A percentile compares a stretch with the other conserved stretches of the same genome.
Evolutionary conservation across 2,329 filamentous ascomycete genomes (phyloP).

Genomic region (Fusarium udum): DNA sequence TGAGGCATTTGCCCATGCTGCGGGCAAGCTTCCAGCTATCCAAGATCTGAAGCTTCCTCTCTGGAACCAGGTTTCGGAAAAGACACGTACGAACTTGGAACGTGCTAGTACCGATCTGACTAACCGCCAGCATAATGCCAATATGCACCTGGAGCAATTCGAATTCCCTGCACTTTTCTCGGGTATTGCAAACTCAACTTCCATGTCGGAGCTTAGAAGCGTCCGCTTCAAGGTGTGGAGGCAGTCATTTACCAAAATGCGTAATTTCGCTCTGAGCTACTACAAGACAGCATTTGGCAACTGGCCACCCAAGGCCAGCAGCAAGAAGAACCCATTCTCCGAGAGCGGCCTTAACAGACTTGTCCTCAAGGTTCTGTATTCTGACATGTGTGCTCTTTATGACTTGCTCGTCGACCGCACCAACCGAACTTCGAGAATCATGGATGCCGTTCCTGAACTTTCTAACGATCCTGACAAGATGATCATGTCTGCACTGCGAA

Average conservation of each 20-base stretch:
- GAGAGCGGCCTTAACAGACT: conserved; percentile 87
- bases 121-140: conserved; percentile 75
- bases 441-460: conserved; percentile 70
- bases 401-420: conserved; percentile 86
- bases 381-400: conserved; percentile 86
- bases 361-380: conserved; percentile 83
- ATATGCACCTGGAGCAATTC: conserved; percentile 81
- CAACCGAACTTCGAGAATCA: conserved; percentile 79
- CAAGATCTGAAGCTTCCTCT: conserved; percentile 73
- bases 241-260: conserved; percentile 76
- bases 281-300: conserved; percentile 68
- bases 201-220: conserved; percentile 76
- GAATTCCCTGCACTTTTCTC: conserved; percentile 92
- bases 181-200: conserved; percentile 86
- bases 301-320: conserved; percentile 92
- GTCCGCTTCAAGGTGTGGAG: conserved; percentile 89
- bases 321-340: conserved; percentile 89
- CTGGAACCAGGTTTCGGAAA: conserved; percentile 73
- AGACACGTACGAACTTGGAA: conserved; percentile 82
- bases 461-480: conserved; percentile 68
- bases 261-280: conserved; percentile 76
- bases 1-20: conserved; percentile 90
- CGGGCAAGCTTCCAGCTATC: conserved; percentile 84
- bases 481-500: conserved; percentile 75
- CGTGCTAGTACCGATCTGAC: conserved; percentile 83